A percentile compares a stretch with the other conserved stretches of the same genome.
phyloP scores from a whole-genome alignment of 1,284 basidiomycete genomes.

The Chiua sp. region DNA sequence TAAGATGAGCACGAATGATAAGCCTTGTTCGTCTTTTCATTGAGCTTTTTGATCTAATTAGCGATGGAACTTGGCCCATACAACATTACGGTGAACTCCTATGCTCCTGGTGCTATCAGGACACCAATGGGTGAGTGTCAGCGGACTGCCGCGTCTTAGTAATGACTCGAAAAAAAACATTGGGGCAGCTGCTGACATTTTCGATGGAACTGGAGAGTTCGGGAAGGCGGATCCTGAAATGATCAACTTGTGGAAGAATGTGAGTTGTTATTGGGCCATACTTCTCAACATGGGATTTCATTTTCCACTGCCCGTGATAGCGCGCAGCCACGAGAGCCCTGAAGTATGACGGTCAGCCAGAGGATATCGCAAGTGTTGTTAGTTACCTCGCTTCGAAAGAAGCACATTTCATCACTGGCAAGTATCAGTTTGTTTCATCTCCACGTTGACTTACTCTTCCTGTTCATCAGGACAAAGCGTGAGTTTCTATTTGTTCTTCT shows the following conservation, averaged over 20 bases:
- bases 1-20: not conserved
- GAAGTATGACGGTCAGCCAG: conserved; percentile 6
- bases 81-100: conserved; percentile 27
- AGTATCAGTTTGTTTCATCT: not conserved
- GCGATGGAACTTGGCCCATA: conserved; percentile 35
- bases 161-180: not conserved
- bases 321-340: not conserved
- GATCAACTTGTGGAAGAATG: not conserved
- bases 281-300: not conserved
- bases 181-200: not conserved
- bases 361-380: conserved; percentile 22
- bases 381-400: conserved; percentile 27
- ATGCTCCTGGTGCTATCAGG: conserved; percentile 21
- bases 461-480: not conserved
- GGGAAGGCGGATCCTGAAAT: not conserved
- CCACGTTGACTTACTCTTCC: not conserved
- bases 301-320: not conserved
- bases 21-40: not conserved
- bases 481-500: not conserved
- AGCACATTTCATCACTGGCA: conserved; percentile 5
- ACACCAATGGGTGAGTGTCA: conserved; percentile 18
- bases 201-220: not conserved
- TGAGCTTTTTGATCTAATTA: conserved; percentile 5
- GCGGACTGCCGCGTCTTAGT: not conserved
- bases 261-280: not conserved